Percentiles rank a stretch among this genome's conserved stretches.
Evolutionary conservation across 192 early-diverging fungal genomes (phyloP).

Genomic region (Oehlia diaphana): DNA sequence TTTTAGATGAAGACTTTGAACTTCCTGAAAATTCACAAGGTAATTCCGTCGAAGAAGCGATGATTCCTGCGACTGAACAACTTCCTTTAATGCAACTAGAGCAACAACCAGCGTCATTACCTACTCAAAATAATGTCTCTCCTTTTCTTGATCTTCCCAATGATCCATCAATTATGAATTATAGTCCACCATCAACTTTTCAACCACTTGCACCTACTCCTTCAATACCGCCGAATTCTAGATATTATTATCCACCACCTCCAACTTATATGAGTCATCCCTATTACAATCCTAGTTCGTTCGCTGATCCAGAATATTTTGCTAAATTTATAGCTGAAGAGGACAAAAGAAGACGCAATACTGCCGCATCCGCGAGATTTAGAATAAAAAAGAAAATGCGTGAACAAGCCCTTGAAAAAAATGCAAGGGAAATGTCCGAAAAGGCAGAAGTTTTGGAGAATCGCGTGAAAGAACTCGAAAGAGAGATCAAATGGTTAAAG

Average conservation of each 20-base stretch:
- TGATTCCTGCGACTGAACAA: not conserved
- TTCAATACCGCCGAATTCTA: not conserved
- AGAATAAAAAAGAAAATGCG: constrained; percentile 91
- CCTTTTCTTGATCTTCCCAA: not conserved
- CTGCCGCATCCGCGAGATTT: constrained; percentile 93
- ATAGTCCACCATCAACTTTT: not conserved
- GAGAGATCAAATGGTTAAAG: constrained; percentile 90
- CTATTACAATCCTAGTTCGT: not conserved
- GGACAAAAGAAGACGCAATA: constrained; percentile 94
- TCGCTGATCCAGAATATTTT: constrained; percentile 30
- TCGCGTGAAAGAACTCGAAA: constrained; percentile 81
- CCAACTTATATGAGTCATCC: not conserved
- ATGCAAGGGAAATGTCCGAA: constrained; percentile 78
- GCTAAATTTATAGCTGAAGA: constrained; percentile 54
- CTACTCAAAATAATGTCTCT: not conserved
- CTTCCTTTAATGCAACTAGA: not conserved
- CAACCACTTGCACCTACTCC: not conserved
- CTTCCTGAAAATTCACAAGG: not conserved
- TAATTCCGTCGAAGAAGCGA: not conserved
- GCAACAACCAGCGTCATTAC: not conserved
- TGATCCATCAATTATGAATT: not conserved
- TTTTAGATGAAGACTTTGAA: constrained; percentile 7
- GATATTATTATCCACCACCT: not conserved
- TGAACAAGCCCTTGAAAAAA: constrained; percentile 85
- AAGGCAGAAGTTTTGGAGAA: constrained; percentile 74